Evolutionary conservation across 73 alveolate genomes (phyloP), one percentile per base, ranked within the genome.

Genomic region (Stentor coeruleus): DNA sequence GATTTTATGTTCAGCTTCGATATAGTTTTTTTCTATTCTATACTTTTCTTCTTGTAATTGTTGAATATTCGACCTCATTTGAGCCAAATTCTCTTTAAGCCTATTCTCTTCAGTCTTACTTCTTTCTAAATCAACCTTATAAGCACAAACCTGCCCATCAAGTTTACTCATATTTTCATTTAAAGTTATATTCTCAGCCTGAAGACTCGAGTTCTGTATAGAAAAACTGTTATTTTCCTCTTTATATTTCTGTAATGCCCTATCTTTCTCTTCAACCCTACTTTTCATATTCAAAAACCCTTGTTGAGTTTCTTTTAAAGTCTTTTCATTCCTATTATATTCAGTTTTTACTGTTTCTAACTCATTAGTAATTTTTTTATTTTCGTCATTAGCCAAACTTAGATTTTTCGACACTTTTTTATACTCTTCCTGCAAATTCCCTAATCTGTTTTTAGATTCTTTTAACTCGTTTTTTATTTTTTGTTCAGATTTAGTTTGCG

Each of bases 231-330:
- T 49, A 49, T 49, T 49, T 49, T 49, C 66, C 20, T 49, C 66
- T 49, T 20, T 6, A 20, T 49, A 49, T 20, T 49, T 49, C 66
- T 49, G 66, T 11, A 49, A 11, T 6, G 28, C 20, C 20, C 20
- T 49, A 49, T 66, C 79, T 66, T 66, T 66, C 37, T 66, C 79
- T 66, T 66, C 79, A 20, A 33, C 37, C 2, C 79, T 20, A 11
- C 49, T 40, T 66, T 31, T 66, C 37, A 66, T 28, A 66, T 66
- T 66, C 20, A 20, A 28, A 33, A 66, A 66, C 26, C 79, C 33
- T 66, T 66, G 79, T 1, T 66, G 79, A 2, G 37, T 31, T 26
- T 66, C 79, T 66, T 31, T 66, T 0, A 66, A 2, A 31, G 40
- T 66, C 36, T 40, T 20, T 66, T 66, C 79, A 66, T 66, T 66